Percentiles rank a stretch among this genome's conserved stretches.
Evolutionary conservation across 176 grass and related monocot species (phyloP).

Genomic region (Puya raimondii): DNA sequence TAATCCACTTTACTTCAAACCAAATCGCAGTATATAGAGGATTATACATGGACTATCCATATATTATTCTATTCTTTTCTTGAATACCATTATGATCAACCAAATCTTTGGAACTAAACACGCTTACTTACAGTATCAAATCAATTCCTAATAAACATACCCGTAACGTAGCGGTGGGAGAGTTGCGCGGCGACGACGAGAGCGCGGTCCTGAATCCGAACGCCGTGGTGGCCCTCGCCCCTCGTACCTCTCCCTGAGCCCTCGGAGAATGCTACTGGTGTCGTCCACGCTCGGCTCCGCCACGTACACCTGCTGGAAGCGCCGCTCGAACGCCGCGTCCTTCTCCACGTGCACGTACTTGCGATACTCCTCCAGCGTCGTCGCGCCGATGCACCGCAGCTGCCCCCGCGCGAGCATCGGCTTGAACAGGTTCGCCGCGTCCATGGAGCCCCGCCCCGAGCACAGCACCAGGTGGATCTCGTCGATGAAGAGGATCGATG

Average conservation of each 20-base stretch:
- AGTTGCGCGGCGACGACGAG: slow-evolving; percentile 48
- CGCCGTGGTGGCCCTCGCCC: slow-evolving; percentile 48
- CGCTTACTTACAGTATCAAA: background rate
- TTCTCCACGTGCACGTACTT: slow-evolving; percentile 62
- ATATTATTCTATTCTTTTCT: too few species aligned
- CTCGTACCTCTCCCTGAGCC: slow-evolving; percentile 62
- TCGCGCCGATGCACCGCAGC: slow-evolving; percentile 60
- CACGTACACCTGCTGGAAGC: slow-evolving; percentile 56
- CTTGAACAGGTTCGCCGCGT: slow-evolving; percentile 48
- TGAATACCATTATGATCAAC: background rate
- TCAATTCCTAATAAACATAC: slow-evolving; percentile 13
- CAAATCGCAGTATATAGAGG: background rate
- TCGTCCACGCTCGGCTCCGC: slow-evolving; percentile 49
- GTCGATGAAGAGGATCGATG: slow-evolving; percentile 63
- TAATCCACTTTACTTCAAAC: background rate
- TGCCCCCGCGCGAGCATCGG: slow-evolving; percentile 54
- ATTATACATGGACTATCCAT: too few species aligned
- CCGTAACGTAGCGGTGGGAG: slow-evolving; percentile 42
- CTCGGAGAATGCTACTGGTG: slow-evolving; percentile 50
- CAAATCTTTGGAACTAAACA: background rate
- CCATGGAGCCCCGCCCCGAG: slow-evolving; percentile 47
- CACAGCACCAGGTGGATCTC: slow-evolving; percentile 68
- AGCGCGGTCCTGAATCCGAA: slow-evolving; percentile 53
- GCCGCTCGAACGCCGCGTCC: slow-evolving; percentile 31
- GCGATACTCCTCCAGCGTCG: slow-evolving; percentile 52